Evolutionary conservation across 2,329 filamentous ascomycete species (phyloP).

Genomic region (Alternaria brassicicola): DNA sequence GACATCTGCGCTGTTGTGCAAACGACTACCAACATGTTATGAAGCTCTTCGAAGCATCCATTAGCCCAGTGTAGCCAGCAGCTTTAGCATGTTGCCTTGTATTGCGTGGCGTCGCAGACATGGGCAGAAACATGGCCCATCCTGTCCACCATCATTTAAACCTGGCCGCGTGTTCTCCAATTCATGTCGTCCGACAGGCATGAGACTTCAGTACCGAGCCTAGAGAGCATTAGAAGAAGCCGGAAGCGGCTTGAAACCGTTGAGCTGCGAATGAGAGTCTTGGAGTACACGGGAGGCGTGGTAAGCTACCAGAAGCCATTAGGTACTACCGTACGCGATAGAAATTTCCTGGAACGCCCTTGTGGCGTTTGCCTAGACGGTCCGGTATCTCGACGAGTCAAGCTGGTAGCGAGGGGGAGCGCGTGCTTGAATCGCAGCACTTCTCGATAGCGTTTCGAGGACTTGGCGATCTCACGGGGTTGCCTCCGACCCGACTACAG

Average conservation of each 20-base stretch:
- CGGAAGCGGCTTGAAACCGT: not conserved
- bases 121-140: not conserved
- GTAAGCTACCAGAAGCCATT: not conserved
- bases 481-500: not conserved
- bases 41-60: not conserved
- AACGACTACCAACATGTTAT: not conserved
- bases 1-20: not conserved
- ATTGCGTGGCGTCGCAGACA: not conserved
- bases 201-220: not conserved
- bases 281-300: not conserved
- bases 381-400: not conserved
- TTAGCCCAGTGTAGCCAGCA: not conserved
- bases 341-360: not conserved
- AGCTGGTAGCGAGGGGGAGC: not conserved
- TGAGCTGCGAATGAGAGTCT: not conserved
- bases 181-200: not conserved
- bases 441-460: not conserved
- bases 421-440: not conserved
- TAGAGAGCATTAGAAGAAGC: not conserved
- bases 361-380: not conserved
- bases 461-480: constrained; percentile 3
- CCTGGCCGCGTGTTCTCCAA: not conserved
- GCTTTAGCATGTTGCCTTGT: not conserved
- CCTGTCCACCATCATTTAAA: not conserved
- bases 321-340: not conserved